Evolutionary conservation across 768 basidiomycete genomes (phyloP).

Genomic region (Lactarius tabidus): DNA sequence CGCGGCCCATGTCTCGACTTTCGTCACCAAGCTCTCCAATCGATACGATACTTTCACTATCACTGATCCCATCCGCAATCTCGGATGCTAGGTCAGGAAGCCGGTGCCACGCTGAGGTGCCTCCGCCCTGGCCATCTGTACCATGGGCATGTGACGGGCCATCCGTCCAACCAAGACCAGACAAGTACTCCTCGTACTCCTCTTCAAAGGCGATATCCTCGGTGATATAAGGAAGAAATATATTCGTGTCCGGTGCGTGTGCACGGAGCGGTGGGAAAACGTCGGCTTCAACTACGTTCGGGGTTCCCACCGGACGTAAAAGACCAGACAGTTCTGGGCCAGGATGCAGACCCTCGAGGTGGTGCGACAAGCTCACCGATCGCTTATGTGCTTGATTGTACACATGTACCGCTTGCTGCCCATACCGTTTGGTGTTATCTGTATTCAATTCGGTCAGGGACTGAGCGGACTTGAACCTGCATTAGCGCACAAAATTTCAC

Average conservation of each 20-base stretch:
- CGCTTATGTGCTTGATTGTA: constrained; percentile 66
- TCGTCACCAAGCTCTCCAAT: constrained; percentile 88
- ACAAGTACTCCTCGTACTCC: constrained; percentile 94
- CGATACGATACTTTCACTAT: constrained; percentile 88
- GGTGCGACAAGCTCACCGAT: constrained; percentile 79
- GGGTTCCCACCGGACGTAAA: constrained; percentile 70
- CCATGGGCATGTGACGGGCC: constrained; percentile 39
- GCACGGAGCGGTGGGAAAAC: constrained; percentile 94
- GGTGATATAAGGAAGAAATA: constrained; percentile 86
- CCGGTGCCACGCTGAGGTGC: constrained; percentile 72
- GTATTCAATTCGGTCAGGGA: constrained; percentile 21
- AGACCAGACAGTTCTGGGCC: constrained; percentile 73
- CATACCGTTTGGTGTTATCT: constrained; percentile 94
- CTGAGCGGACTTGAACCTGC: constrained; percentile 3
- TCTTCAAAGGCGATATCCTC: constrained; percentile 95
- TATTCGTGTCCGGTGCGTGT: constrained; percentile 75
- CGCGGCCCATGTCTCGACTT: constrained; percentile 54
- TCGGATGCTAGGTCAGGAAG: constrained; percentile 75
- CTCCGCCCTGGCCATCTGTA: constrained; percentile 37
- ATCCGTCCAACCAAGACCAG: constrained; percentile 77
- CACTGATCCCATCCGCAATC: constrained; percentile 85
- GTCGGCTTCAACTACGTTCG: constrained; percentile 77
- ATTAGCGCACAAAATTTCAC: constrained; percentile 85
- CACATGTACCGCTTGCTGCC: constrained; percentile 47
- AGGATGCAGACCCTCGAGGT: constrained; percentile 69